Evolutionary conservation across 2,329 filamentous ascomycete species (phyloP).

Genomic region (Aspergillus oerlinghausenensis): DNA sequence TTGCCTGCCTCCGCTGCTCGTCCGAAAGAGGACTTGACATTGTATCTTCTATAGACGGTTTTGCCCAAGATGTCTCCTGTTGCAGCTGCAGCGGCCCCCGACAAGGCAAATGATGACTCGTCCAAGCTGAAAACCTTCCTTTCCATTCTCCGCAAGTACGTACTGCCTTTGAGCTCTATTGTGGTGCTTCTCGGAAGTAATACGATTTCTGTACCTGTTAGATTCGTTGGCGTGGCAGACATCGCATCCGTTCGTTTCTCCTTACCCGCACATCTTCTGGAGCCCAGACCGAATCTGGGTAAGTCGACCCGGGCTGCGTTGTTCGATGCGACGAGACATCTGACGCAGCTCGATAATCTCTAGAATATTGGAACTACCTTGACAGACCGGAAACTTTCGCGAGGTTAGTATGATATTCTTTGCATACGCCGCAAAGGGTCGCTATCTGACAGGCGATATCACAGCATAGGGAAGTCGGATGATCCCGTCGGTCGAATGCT

Average conservation of each 20-base stretch:
- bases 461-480: constrained; percentile 78
- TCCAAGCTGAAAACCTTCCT: constrained; percentile 88
- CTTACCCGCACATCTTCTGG: constrained; percentile 87
- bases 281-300: constrained; percentile 89
- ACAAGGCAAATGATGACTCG: constrained; percentile 67
- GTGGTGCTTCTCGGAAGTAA: not conserved
- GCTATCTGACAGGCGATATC: constrained; percentile 34
- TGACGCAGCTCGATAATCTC: constrained; percentile 9
- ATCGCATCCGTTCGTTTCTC: constrained; percentile 96
- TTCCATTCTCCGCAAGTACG: constrained; percentile 77
- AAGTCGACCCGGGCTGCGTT: constrained; percentile 18
- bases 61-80: constrained; percentile 27
- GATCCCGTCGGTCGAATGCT: constrained; percentile 91
- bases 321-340: not conserved
- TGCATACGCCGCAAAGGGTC: constrained; percentile 12
- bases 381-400: constrained; percentile 90
- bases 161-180: not conserved
- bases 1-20: not conserved
- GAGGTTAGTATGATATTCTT: constrained; percentile 42
- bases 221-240: constrained; percentile 93
- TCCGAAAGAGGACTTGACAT: not conserved
- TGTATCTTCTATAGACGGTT: not conserved
- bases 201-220: constrained; percentile 33
- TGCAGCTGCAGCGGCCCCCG: constrained; percentile 30
- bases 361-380: constrained; percentile 98